These are phyloP conservation scores for Plantago elongata DNA, from an alignment of 257 asterid species.

Conservation along the genomic window DNA sequence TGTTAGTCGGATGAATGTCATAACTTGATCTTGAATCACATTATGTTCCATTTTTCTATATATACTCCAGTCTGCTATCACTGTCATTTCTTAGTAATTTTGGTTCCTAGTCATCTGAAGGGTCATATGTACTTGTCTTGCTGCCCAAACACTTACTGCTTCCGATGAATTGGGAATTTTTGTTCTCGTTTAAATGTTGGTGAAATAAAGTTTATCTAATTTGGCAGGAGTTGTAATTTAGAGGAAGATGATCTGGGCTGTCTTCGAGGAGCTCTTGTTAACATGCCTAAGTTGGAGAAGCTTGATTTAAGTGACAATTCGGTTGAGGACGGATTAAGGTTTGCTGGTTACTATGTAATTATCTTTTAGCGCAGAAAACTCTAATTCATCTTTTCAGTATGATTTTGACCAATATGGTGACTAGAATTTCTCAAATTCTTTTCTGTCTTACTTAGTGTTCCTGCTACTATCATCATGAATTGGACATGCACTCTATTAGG, in stretches of 20 bases:
- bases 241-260: slow-evolving; percentile 51
- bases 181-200: neutral
- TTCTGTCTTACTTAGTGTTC: slow-evolving; percentile 3
- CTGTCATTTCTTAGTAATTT: no score
- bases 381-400: no score
- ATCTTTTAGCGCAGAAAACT: no score
- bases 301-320: slow-evolving; percentile 87
- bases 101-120: no score
- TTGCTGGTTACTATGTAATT: slow-evolving; percentile 16
- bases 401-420: no score
- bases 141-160: no score
- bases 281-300: slow-evolving; percentile 73
- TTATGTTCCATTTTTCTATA: no score
- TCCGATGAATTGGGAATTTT: neutral
- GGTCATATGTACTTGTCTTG: no score
- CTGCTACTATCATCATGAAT: slow-evolving; percentile 4
- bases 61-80: no score
- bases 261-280: slow-evolving; percentile 54
- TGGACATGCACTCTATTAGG: slow-evolving; percentile 2
- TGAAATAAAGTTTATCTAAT: slow-evolving; percentile 1
- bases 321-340: slow-evolving; percentile 78
- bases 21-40: no score
- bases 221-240: slow-evolving; percentile 60
- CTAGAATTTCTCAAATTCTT: neutral
- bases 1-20: no score